phyloP scores from a whole-genome alignment of 306 rosid species.

The Sicyos baderoa region DNA sequence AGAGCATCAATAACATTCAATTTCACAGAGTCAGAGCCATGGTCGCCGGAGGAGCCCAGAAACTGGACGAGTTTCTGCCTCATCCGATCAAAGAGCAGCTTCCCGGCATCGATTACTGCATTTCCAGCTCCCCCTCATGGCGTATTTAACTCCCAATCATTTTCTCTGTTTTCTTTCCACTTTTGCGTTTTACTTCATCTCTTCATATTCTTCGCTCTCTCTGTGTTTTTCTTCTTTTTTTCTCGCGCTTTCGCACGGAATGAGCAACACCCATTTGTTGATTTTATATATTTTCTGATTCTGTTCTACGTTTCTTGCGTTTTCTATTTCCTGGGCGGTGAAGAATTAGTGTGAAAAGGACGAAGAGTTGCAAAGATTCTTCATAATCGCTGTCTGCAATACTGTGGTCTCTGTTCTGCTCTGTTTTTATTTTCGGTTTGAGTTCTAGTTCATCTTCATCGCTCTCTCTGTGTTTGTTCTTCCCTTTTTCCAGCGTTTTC shows the following conservation, averaged over 20 bases:
- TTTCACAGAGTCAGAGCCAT: background rate
- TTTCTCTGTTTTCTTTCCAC: background rate
- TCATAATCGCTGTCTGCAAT: too few relatives aligned
- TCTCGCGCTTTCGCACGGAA: too few relatives aligned
- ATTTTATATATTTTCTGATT: too few relatives aligned
- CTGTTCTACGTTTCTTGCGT: too few relatives aligned
- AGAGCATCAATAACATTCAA: background rate
- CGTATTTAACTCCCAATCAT: conserved; percentile 30
- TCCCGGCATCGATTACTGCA: conserved; percentile 67
- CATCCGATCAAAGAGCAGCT: conserved; percentile 78
- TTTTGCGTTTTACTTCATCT: background rate
- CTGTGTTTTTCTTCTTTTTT: too few relatives aligned
- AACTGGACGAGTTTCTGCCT: conserved; percentile 53
- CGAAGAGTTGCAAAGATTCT: too few relatives aligned
- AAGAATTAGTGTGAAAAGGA: too few relatives aligned
- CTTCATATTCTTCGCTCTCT: too few relatives aligned
- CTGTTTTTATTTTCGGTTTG: too few relatives aligned
- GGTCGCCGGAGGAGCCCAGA: conserved; percentile 28
- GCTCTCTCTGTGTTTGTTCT: background rate
- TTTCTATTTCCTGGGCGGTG: too few relatives aligned
- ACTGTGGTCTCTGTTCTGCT: too few relatives aligned
- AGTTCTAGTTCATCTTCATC: background rate
- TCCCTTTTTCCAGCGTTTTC: background rate
- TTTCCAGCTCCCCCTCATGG: conserved; percentile 69
- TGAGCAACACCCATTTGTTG: too few relatives aligned